phyloP scores from a whole-genome alignment of 2,329 filamentous ascomycete genomes.

The Ophidiomyces ophidiicola region DNA sequence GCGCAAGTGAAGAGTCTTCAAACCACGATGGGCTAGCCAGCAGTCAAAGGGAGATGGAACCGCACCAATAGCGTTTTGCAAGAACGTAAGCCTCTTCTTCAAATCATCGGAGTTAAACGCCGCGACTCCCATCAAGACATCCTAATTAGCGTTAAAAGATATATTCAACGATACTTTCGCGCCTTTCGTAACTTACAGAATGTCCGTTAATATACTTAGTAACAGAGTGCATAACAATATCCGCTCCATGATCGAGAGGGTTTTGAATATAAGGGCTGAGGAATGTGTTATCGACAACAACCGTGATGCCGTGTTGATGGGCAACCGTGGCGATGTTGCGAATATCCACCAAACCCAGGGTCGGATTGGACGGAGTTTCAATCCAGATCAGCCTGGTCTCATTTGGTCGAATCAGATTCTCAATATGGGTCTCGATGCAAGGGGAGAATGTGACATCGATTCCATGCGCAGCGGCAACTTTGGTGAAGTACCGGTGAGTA shows the following conservation, averaged over 20 bases:
- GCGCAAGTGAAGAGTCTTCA: conserved; percentile 92
- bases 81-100: conserved; percentile 65
- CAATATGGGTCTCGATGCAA: conserved; percentile 78
- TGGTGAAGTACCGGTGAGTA: conserved; percentile 97
- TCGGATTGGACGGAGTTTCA: conserved; percentile 89
- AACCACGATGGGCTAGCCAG: conserved; percentile 92
- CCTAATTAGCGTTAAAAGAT: conserved; percentile 32
- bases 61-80: conserved; percentile 95
- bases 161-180: background rate
- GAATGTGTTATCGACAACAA: conserved; percentile 99
- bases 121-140: conserved; percentile 94
- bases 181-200: conserved; percentile 33
- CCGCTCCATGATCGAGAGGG: conserved; percentile 84
- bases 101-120: conserved; percentile 83
- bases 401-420: conserved; percentile 62
- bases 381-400: conserved; percentile 97
- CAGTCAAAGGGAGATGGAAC: conserved; percentile 91
- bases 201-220: conserved; percentile 99
- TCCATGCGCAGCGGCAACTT: conserved; percentile 87
- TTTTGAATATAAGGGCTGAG: conserved; percentile 94
- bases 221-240: conserved; percentile 92
- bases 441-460: conserved; percentile 91
- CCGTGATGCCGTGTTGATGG: conserved; percentile 76
- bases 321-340: conserved; percentile 69
- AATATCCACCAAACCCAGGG: conserved; percentile 85